Evolutionary conservation across 805 yeast genomes (phyloP), one percentile per base, ranked within the genome.

Genomic region (Candida morakotiae): DNA sequence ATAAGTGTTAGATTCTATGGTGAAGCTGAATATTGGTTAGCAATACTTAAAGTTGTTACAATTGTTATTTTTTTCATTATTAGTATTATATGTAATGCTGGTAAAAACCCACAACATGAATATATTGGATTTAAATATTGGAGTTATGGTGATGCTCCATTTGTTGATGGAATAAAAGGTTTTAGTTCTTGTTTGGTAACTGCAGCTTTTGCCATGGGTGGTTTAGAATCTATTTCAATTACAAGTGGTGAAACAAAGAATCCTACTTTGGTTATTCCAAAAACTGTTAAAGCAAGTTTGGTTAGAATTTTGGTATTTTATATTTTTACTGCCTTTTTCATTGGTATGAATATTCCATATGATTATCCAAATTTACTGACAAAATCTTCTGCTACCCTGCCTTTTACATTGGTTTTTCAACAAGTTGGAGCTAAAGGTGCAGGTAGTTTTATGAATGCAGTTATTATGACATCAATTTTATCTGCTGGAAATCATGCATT

Each of bases 401-500:
- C 72, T 9, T 67, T 66, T 45, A 68, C 70, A 19, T 59, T 67
- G 45, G 67, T 66, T 14, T 66, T 67, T 46, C 64, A 60, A 44
- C 55, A 62, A 55, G 69, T 58, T 8, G 72, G 72, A 18, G 67
- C 70, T 20, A 55, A 57, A 36, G 71, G 60, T 22, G 65, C 56
- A 37, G 71, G 69, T 14, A 54, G 65, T 17, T 67, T 64, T 44
- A 64, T 67, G 66, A 77, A 77, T 54, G 81, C 77, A 2, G 74
- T 77, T 21, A 75, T 77, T 42, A 49, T 77, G 56, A 71, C 77
- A 5, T 70, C 80, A 13, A 73, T 75, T 22, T 56, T 76, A 38
- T 72, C 79, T 25, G 77, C 77, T 21, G 75, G 78, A 44, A 74
- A 74, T 49, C 76, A 73, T 42, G 77, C 77, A 3, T 55, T 75